These are phyloP conservation scores for Pulveroboletus sp. DNA, from an alignment of 768 basidiomycete species.

Conservation along the genomic window DNA sequence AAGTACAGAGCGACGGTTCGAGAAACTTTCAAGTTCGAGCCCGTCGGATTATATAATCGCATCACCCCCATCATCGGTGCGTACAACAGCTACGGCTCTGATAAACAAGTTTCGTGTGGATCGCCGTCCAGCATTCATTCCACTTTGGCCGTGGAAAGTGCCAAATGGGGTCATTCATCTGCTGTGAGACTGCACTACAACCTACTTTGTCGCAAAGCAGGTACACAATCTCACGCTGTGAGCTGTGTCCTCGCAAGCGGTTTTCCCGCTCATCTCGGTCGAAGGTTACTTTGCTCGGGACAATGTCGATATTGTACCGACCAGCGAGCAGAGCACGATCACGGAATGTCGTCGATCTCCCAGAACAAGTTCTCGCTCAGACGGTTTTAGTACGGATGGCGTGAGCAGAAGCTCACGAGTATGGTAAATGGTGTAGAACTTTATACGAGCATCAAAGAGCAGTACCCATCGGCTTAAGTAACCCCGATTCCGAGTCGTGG, in stretches of 20 bases:
- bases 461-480: constrained; percentile 25
- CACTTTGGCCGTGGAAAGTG: no score
- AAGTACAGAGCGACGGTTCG: constrained; percentile 6
- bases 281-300: no score
- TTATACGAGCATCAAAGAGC: constrained; percentile 24
- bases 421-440: no score
- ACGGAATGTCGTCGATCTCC: constrained; percentile 1
- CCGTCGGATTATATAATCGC: constrained; percentile 21
- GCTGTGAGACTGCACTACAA: background rate
- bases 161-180: no score
- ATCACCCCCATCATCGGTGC: background rate
- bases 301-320: no score
- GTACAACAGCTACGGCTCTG: background rate
- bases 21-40: constrained; percentile 13
- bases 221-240: background rate
- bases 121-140: no score
- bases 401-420: background rate
- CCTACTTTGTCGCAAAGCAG: background rate
- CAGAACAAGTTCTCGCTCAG: background rate
- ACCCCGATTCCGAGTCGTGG: constrained; percentile 13
- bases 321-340: no score
- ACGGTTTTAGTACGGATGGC: background rate
- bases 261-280: background rate
- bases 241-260: background rate
- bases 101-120: no score